Evolutionary conservation across 2,329 filamentous ascomycete species (phyloP), one percentile per base, ranked within the genome.

Genomic region (Dendrostoma leiphaemia): DNA sequence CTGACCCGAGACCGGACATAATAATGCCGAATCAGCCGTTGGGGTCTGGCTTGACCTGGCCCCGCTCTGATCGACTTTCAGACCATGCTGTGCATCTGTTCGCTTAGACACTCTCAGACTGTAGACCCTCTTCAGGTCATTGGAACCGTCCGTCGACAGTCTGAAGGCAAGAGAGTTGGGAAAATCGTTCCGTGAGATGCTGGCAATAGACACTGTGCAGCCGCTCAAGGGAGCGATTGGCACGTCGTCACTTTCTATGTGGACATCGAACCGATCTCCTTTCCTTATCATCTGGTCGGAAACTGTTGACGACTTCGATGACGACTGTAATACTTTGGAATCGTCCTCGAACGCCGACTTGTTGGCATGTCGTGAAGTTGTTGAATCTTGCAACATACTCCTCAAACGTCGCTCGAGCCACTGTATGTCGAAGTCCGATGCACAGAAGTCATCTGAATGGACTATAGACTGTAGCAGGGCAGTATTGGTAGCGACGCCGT

Each of bases 401-500:
- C 28, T 17, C 7, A 53, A 12, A 19, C 41, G 17, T 1, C 19
- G 19, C 24, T 56, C 45, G 6, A 56, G 32, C 50, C 38, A 56
- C 15, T 35, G 44, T 21, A 23, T 56, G 31, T 53, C 45, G 15
- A 35, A 45, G 5, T 29, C 19, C 34, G 79, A 76, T 0, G 64
- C 56, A 1, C 70, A 51, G 59, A 87, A 85, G 38, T 78, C 74
- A 1, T 67, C 59, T 59, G 80, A 77, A 0, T 68, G 67, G 4
- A 83, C 67, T 15, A 86, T 81, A 0, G 76, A 81, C 35, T 74
- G 69, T 1, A 87, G 70, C 1, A 85, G 65, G 46, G 73, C 68
- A 15, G 85, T 59, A 55, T 84, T 86, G 0, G 83, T 86, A 59
- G 79, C 80, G 4, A 86, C 71, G 1, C 83, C 84, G 0, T 62